Base-by-base conservation (phyloP, 768 basidiomycete species). In the Suillus brevipes region DNA sequence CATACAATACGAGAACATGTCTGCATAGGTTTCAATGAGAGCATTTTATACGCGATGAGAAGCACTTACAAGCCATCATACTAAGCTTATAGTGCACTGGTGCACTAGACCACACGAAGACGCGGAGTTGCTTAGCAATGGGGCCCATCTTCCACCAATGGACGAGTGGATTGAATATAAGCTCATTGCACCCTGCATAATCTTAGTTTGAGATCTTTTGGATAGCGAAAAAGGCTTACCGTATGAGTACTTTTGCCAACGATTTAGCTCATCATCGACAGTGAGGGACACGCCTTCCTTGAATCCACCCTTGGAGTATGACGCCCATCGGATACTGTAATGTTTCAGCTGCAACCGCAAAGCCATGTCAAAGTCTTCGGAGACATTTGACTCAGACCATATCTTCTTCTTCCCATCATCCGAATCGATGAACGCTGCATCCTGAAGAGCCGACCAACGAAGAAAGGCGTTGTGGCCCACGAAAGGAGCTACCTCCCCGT, bases 271-370 rank as follows among this genome's bases (percentile, higher is more conserved):
- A 71, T 95, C 92, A 64, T 92, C 91, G 62, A 87, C 88, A 0
- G 93, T 93, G 8, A 95, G 78, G 0, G 89, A 90, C 42, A 95
- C 92, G 69, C 93, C 93, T 71, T 95, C 93, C 77, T 93, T 89
- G 82, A 94, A 94, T 1, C 86, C 90, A 57, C 91, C 89, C n/a
- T 90, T 83, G 4, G 87, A 88, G 73, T 94, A 94, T 2, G 89
- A 90, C 25, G 92, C 88, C 91, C 89, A 90, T 53, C 89, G 87
- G 23, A 20, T 12, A 23, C 50, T 63, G 62, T 63, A 63, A 14
- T 38, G 16, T 37, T 63, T 63, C 53, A 63, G 62, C 37, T 63
- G 49, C 52, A 66, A 90, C 12, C 78, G 66, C 42, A 82, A 79
- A 18, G 79, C 87, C 85, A 87, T 82, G 82, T 88, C 71, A 80